These are phyloP conservation scores for Fonsecaea monophora DNA, from an alignment of 2,329 filamentous ascomycete genomes.

Conservation along the genomic window DNA sequence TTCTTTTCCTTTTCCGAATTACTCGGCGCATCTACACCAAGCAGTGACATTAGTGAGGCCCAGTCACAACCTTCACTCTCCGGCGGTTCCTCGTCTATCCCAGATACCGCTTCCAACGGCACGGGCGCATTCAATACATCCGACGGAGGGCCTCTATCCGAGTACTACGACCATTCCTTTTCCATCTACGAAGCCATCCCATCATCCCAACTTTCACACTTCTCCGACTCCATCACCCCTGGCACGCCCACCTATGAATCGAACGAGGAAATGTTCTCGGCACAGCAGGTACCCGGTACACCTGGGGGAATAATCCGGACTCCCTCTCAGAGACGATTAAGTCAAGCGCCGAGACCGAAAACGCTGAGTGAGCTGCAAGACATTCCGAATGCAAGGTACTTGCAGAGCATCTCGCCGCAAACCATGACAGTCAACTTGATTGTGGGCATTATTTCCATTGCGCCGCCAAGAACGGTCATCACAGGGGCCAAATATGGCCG, in stretches of 20 bases:
- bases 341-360: constrained; percentile 36
- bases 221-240: constrained; percentile 35
- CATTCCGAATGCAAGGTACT: constrained; percentile 70
- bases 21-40: constrained; percentile 33
- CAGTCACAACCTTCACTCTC: constrained; percentile 37
- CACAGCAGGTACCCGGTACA: constrained; percentile 21
- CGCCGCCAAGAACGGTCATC: constrained; percentile 69
- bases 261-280: constrained; percentile 37
- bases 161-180: constrained; percentile 81
- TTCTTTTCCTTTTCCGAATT: constrained; percentile 37
- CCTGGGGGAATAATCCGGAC: constrained; percentile 37
- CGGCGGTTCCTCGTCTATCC: constrained; percentile 26
- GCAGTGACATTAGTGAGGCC: constrained; percentile 37
- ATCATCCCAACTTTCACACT: constrained; percentile 63
- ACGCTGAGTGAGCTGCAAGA: constrained; percentile 69
- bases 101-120: constrained; percentile 32
- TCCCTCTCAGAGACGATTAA: constrained; percentile 36
- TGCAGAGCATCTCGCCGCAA: constrained; percentile 74
- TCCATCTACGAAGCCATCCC: constrained; percentile 70
- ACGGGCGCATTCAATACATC: constrained; percentile 43
- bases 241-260: constrained; percentile 40
- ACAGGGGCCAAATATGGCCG: constrained; percentile 64
- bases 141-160: constrained; percentile 51
- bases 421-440: constrained; percentile 83
- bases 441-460: constrained; percentile 77